Conservation (phyloP, 73 alveolate genomes). For the Blepharisma japonicum region DNA sequence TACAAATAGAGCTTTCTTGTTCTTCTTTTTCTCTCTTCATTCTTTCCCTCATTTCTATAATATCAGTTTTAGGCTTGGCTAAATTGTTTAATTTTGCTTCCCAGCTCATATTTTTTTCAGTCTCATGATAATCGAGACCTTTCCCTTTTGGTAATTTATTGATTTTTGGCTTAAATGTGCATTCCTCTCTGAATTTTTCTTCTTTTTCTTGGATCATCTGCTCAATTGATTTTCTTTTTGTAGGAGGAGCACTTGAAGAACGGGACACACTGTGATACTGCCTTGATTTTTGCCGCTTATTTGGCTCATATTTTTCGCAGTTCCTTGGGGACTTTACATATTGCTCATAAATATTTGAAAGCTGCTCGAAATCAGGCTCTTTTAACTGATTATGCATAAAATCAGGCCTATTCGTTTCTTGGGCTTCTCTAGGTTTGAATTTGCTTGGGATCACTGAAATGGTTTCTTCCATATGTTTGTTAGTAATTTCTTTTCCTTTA, state of each 20-base stretch:
- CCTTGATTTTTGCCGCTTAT: neutral
- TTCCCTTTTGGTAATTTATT: neutral
- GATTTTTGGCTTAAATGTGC: slow-evolving; percentile 1
- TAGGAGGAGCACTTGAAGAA: slow-evolving; percentile 4
- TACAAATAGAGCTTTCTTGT: slow-evolving; percentile 5
- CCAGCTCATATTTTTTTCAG: neutral
- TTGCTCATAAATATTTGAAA: slow-evolving; percentile 3
- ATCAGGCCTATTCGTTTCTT: slow-evolving; percentile 2
- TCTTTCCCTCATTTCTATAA: slow-evolving; percentile 18
- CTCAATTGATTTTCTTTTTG: neutral
- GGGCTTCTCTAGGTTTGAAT: neutral
- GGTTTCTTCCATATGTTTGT: no score
- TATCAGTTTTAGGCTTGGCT: slow-evolving; percentile 13
- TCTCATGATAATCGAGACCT: slow-evolving; percentile 3
- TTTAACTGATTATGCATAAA: slow-evolving; percentile 20
- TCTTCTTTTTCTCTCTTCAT: slow-evolving; percentile 22
- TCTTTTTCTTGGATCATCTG: slow-evolving; percentile 2
- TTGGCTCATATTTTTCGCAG: neutral
- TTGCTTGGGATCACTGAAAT: no score
- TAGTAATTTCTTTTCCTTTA: no score
- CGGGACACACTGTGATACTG: neutral
- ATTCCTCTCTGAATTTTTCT: neutral
- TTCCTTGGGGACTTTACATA: slow-evolving; percentile 3
- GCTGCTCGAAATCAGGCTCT: slow-evolving; percentile 26
- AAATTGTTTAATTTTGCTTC: neutral